Evolutionary conservation across 2,329 filamentous ascomycete genomes (phyloP).

Genomic region (Lachnellula subtilissima): DNA sequence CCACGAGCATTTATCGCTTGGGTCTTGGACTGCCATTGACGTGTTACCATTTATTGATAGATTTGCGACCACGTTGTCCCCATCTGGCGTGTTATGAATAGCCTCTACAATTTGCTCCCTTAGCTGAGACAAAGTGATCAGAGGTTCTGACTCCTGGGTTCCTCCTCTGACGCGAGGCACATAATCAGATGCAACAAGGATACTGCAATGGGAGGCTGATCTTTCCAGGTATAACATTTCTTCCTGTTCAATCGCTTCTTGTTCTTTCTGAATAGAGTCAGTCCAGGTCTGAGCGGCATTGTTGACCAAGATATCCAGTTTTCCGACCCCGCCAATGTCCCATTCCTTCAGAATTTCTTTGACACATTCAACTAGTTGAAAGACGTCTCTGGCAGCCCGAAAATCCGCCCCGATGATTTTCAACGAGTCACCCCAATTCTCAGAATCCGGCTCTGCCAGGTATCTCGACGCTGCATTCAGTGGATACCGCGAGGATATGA

Average conservation of each 20-base stretch:
- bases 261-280: slow-evolving; percentile 11
- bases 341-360: slow-evolving; percentile 4
- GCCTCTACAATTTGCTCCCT: too few relatives aligned
- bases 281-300: slow-evolving; percentile 19
- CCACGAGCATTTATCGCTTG: slow-evolving; percentile 8
- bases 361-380: slow-evolving; percentile 3
- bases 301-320: slow-evolving; percentile 18
- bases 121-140: background rate
- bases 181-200: background rate
- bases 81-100: background rate
- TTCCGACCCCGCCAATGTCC: background rate
- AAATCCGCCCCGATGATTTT: slow-evolving; percentile 13
- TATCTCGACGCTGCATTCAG: slow-evolving; percentile 11
- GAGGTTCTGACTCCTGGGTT: background rate
- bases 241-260: slow-evolving; percentile 8
- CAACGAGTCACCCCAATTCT: slow-evolving; percentile 5
- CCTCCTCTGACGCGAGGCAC: slow-evolving; percentile 9
- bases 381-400: slow-evolving; percentile 11
- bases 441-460: slow-evolving; percentile 7
- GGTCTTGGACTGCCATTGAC: background rate
- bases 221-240: background rate
- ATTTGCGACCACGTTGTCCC: background rate
- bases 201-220: background rate
- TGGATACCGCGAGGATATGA: slow-evolving; percentile 15
- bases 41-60: background rate